Evolutionary conservation across 805 yeast species (phyloP).

Genomic region (Suhomyces sp.): DNA sequence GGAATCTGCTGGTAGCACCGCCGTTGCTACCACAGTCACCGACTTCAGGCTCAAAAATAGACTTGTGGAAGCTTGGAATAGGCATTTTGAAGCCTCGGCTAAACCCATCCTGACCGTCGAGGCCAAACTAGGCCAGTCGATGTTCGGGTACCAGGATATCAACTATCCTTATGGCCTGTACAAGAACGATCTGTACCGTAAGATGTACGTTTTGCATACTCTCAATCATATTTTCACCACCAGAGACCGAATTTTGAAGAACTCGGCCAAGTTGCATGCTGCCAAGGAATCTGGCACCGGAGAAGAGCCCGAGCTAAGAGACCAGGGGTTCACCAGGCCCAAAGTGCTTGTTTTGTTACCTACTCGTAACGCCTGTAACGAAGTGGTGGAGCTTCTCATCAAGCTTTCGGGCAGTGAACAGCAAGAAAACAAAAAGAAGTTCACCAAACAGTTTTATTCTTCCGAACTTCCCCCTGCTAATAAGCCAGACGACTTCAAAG

Average conservation of each 20-base stretch:
- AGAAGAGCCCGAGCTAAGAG: conserved; percentile 64
- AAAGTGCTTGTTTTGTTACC: conserved; percentile 82
- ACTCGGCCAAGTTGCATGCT: conserved; percentile 56
- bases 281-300: conserved; percentile 34
- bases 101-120: conserved; percentile 38
- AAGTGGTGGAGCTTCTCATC: conserved; percentile 61
- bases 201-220: conserved; percentile 65
- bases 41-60: conserved; percentile 25
- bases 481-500: conserved; percentile 82
- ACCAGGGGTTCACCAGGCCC: conserved; percentile 95
- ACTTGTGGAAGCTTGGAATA: conserved; percentile 20
- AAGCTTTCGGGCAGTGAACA: conserved; percentile 65
- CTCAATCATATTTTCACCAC: conserved; percentile 85
- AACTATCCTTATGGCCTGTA: conserved; percentile 53
- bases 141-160: conserved; percentile 73
- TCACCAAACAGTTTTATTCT: conserved; percentile 64
- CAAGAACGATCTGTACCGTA: conserved; percentile 55
- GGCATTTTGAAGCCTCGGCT: conserved; percentile 12
- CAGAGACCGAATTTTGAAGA: conserved; percentile 76
- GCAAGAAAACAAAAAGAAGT: conserved; percentile 77
- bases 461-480: conserved; percentile 45
- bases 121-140: conserved; percentile 52
- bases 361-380: conserved; percentile 74
- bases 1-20: conserved; percentile 2
- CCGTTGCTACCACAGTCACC: neutral